Conservation (phyloP, 176 grass and related monocot species). For the Phoenix roebelenii region DNA sequence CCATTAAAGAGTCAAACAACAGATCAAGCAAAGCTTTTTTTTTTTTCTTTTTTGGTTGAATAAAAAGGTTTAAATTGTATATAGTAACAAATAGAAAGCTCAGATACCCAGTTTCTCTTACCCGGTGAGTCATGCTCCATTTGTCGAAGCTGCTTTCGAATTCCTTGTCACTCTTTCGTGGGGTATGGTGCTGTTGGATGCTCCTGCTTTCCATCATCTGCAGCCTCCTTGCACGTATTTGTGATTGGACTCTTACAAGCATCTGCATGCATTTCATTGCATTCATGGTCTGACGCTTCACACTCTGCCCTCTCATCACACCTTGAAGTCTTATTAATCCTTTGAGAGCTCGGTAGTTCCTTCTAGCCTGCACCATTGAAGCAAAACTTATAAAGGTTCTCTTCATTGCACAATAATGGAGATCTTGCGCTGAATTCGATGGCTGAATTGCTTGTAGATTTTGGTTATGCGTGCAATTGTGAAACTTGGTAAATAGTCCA, state of each 20-base stretch:
- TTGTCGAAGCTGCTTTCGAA: constrained; percentile 15
- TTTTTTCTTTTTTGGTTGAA: too few species aligned
- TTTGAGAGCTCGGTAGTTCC: constrained; percentile 62
- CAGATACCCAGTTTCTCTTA: background rate
- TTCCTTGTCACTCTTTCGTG: constrained; percentile 22
- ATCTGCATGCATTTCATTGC: constrained; percentile 84
- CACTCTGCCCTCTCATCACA: constrained; percentile 48
- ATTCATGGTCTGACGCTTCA: constrained; percentile 72
- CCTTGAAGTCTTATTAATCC: constrained; percentile 81
- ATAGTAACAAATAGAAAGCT: too few species aligned
- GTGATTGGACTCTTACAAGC: constrained; percentile 72
- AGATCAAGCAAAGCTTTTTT: too few species aligned
- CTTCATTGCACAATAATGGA: too few species aligned
- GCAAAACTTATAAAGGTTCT: background rate
- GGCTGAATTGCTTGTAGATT: too few species aligned
- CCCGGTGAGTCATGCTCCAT: constrained; percentile 17
- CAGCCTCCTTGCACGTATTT: constrained; percentile 62
- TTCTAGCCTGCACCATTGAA: constrained; percentile 36
- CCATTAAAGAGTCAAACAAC: too few species aligned
- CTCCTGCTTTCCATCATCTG: constrained; percentile 76
- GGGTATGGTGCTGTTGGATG: constrained; percentile 25
- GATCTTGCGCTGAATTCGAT: too few species aligned
- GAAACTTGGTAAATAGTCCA: too few species aligned
- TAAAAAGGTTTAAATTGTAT: too few species aligned
- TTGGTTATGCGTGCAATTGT: too few species aligned